These are phyloP conservation scores for Ceratobasidium sp. DNA, from an alignment of 1,284 basidiomycete species.

Conservation along the genomic window DNA sequence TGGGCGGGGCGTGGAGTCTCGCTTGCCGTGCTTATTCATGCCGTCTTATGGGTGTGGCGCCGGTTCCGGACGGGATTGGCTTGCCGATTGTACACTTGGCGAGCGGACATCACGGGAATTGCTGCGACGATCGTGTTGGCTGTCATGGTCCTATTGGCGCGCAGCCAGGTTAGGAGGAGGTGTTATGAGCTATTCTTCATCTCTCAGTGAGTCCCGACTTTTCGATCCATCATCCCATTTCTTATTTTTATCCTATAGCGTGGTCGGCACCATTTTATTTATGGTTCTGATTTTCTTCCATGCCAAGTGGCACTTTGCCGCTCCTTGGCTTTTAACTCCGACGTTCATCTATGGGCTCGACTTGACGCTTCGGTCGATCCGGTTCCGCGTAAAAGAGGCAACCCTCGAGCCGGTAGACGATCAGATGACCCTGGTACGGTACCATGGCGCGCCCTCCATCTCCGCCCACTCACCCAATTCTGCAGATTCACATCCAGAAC, in stretches of 20 bases:
- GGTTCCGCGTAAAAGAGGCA: constrained; percentile 78
- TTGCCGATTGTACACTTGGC: constrained; percentile 58
- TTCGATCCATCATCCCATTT: constrained; percentile 53
- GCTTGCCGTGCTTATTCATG: constrained; percentile 68
- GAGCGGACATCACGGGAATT: constrained; percentile 74
- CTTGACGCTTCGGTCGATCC: constrained; percentile 69
- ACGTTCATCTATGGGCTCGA: constrained; percentile 80
- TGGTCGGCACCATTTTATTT: constrained; percentile 70
- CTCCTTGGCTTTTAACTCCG: constrained; percentile 81
- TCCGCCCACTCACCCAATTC: not conserved
- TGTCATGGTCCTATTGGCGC: constrained; percentile 60
- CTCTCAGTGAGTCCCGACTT: constrained; percentile 55
- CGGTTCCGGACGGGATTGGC: constrained; percentile 61
- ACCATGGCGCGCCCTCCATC: constrained; percentile 1
- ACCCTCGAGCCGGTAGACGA: constrained; percentile 65
- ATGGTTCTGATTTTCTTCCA: constrained; percentile 82
- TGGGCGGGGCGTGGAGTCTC: constrained; percentile 76
- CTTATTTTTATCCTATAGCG: constrained; percentile 47
- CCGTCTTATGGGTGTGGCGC: constrained; percentile 72
- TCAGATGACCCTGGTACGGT: constrained; percentile 71
- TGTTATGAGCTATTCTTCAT: constrained; percentile 61
- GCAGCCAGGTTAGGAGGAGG: constrained; percentile 56
- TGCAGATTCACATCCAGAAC: constrained; percentile 74
- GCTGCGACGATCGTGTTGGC: constrained; percentile 66
- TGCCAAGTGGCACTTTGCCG: constrained; percentile 64